Conservation (phyloP, 106 monocot species). For the Alisma plantagoaquatica region DNA sequence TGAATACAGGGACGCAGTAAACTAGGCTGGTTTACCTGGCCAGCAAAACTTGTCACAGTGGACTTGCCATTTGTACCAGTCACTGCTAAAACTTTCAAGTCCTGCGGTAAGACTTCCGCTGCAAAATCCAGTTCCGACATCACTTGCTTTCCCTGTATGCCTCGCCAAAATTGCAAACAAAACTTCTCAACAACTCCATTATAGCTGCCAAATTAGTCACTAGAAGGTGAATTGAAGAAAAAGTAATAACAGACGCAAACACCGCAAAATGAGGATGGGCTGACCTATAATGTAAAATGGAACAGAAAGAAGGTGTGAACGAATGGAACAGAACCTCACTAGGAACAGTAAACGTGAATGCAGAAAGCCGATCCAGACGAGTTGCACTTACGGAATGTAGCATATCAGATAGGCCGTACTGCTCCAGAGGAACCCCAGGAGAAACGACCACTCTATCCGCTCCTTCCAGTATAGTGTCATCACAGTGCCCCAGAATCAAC, state of each 20-base stretch:
- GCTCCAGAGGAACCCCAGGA: slow-evolving; percentile 36
- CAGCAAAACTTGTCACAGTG: slow-evolving; percentile 36
- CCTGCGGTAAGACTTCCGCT: slow-evolving; percentile 26
- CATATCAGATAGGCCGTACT: slow-evolving; percentile 25
- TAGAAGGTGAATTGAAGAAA: neutral
- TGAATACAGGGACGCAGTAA: too few relatives aligned
- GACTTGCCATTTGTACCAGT: slow-evolving; percentile 50
- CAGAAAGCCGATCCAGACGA: too few relatives aligned
- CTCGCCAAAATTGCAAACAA: too few relatives aligned
- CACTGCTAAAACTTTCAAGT: slow-evolving; percentile 36
- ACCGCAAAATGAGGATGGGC: too few relatives aligned
- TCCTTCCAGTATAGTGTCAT: slow-evolving; percentile 8
- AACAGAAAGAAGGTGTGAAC: too few relatives aligned
- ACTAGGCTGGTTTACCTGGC: too few relatives aligned
- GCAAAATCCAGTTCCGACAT: slow-evolving; percentile 57
- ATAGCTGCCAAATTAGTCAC: too few relatives aligned
- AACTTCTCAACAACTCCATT: too few relatives aligned
- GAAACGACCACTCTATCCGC: slow-evolving; percentile 42
- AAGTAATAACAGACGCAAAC: too few relatives aligned
- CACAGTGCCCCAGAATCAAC: slow-evolving; percentile 32
- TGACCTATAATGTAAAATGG: too few relatives aligned
- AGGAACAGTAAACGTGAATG: too few relatives aligned
- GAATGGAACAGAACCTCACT: too few relatives aligned
- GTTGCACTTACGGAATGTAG: slow-evolving; percentile 30
- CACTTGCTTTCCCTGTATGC: slow-evolving; percentile 24